These are phyloP conservation scores for Plasmodium vivax DNA, from an alignment of 169 alveolate genomes.

Conservation along the genomic window DNA sequence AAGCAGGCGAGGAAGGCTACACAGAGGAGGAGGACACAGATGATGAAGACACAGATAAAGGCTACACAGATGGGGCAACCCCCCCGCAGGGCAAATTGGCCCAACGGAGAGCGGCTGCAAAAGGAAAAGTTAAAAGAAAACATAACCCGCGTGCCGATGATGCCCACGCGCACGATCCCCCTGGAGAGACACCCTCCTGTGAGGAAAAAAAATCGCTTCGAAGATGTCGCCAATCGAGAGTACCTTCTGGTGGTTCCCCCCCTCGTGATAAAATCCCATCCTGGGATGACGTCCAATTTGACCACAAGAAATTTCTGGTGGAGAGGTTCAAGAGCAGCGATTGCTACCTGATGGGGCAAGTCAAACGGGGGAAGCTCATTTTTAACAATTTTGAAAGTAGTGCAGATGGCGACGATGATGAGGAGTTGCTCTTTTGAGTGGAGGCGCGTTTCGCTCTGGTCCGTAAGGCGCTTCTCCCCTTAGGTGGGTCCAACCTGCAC, in stretches of 20 bases:
- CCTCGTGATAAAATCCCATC: constrained; percentile 32
- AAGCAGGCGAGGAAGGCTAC: neutral
- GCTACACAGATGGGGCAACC: neutral
- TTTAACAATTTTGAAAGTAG: constrained; percentile 54
- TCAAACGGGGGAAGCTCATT: constrained; percentile 63
- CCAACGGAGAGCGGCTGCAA: neutral
- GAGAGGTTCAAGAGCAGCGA: constrained; percentile 55
- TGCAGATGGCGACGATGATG: constrained; percentile 10
- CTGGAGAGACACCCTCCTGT: neutral
- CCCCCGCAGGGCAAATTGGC: neutral
- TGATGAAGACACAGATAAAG: neutral
- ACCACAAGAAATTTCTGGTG: constrained; percentile 46
- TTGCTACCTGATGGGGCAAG: constrained; percentile 48
- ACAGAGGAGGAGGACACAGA: neutral
- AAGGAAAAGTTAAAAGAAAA: neutral
- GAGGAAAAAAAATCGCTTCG: neutral
- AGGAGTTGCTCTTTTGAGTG: constrained; percentile 36
- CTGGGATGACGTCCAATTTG: constrained; percentile 61
- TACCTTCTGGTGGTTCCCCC: neutral
- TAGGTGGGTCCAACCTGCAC: neutral
- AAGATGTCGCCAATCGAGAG: neutral
- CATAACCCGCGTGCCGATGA: neutral
- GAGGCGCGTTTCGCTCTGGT: neutral
- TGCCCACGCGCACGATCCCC: neutral
- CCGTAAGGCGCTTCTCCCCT: neutral